phyloP scores from a whole-genome alignment of 106 monocot species.

The Chionographis japonica region DNA sequence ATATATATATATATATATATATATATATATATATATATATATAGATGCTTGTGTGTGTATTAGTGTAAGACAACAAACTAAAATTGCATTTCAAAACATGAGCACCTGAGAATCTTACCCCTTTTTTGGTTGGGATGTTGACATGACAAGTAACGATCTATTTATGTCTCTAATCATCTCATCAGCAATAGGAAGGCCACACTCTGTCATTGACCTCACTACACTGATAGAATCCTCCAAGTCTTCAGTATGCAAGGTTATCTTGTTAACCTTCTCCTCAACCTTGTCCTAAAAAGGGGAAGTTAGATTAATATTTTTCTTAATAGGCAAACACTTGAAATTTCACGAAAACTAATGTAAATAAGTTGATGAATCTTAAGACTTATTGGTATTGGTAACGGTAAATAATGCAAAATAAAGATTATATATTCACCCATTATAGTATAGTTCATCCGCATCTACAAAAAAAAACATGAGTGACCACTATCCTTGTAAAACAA shows the following conservation, averaged over 20 bases:
- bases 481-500: too few relatives aligned
- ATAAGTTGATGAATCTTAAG: neutral
- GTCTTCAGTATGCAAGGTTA: conserved; percentile 75
- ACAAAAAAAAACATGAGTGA: too few relatives aligned
- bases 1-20: too few relatives aligned
- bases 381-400: too few relatives aligned
- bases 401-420: too few relatives aligned
- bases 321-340: neutral
- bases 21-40: too few relatives aligned
- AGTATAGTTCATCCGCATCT: too few relatives aligned
- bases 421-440: too few relatives aligned
- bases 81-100: too few relatives aligned
- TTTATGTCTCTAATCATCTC: conserved; percentile 91
- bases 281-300: conserved; percentile 45
- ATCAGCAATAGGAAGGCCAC: conserved; percentile 66
- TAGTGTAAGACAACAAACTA: too few relatives aligned
- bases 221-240: conserved; percentile 83
- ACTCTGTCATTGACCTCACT: conserved; percentile 74
- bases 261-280: conserved; percentile 58
- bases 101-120: conserved; percentile 33
- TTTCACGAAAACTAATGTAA: neutral
- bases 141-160: conserved; percentile 59
- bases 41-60: too few relatives aligned
- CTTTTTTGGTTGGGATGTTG: conserved; percentile 57
- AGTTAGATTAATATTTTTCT: neutral